A percentile compares a stretch with the other conserved stretches of the same genome.
Evolutionary conservation across 345 rosid genomes (phyloP).

Genomic region (Eucalyptus victrix): DNA sequence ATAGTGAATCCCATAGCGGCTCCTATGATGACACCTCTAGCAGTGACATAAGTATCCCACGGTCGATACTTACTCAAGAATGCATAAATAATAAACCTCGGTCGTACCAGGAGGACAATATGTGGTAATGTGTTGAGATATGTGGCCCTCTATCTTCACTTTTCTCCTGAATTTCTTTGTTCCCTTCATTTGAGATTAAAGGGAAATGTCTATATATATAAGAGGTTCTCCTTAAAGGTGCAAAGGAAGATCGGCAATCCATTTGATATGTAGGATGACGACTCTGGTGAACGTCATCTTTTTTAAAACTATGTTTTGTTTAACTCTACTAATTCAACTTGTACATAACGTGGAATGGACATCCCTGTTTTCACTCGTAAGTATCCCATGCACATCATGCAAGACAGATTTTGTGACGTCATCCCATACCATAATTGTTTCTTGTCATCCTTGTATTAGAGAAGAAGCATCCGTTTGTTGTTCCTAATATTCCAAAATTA

Average conservation of each 20-base stretch:
- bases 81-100: background rate
- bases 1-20: background rate
- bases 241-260: background rate
- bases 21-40: background rate
- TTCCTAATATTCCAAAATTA: too few species aligned
- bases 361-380: background rate
- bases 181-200: too few species aligned
- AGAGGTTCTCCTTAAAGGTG: background rate
- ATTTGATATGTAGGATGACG: background rate
- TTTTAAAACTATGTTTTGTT: background rate
- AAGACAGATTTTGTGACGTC: background rate
- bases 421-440: background rate
- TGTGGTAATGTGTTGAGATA: background rate
- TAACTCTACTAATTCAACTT: background rate
- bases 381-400: background rate
- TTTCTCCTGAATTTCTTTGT: background rate
- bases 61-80: background rate
- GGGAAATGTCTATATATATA: background rate
- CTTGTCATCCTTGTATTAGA: background rate
- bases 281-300: background rate
- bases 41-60: background rate
- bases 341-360: background rate
- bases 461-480: background rate
- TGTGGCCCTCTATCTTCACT: background rate
- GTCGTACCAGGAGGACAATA: background rate